A percentile compares a stretch with the other conserved stretches of the same genome.
phyloP scores from a whole-genome alignment of 208 protist species.

The Endotrypanum monterogeii region DNA sequence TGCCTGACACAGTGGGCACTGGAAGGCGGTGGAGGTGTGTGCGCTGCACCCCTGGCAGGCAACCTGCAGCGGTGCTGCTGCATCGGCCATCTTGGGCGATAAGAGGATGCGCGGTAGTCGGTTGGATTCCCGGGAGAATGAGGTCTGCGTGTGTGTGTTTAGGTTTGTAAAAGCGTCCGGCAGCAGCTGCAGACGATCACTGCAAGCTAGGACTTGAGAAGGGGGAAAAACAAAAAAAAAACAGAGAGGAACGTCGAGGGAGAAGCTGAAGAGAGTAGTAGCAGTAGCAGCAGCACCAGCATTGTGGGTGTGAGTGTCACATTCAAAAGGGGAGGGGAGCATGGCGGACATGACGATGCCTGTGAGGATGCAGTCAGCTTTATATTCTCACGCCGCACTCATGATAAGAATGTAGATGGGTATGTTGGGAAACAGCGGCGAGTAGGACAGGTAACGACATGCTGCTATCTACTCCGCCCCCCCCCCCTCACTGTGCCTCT shows the following conservation, averaged over 20 bases:
- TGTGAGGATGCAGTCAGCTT: too few species aligned
- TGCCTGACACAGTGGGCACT: slow-evolving; percentile 88
- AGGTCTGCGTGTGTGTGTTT: background rate
- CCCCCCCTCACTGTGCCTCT: too few species aligned
- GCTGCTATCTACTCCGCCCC: too few species aligned
- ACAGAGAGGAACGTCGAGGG: too few species aligned
- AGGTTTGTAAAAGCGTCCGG: background rate
- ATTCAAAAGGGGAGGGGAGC: too few species aligned
- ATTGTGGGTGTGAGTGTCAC: too few species aligned
- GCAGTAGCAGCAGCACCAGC: too few species aligned
- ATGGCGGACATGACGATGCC: too few species aligned
- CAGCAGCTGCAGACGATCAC: background rate
- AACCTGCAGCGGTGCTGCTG: background rate
- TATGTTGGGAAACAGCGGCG: too few species aligned
- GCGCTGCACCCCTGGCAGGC: slow-evolving; percentile 65
- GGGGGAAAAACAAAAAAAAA: background rate
- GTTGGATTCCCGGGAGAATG: background rate
- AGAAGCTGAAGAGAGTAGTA: background rate
- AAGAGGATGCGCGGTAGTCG: background rate
- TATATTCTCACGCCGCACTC: too few species aligned
- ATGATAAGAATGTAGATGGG: too few species aligned
- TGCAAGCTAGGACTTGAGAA: background rate
- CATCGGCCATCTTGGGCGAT: background rate
- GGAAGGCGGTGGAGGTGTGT: slow-evolving; percentile 46
- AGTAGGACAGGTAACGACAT: too few species aligned